These are phyloP conservation scores for Begonia peltatifolia DNA, from an alignment of 306 rosid genomes.

Conservation along the genomic window DNA sequence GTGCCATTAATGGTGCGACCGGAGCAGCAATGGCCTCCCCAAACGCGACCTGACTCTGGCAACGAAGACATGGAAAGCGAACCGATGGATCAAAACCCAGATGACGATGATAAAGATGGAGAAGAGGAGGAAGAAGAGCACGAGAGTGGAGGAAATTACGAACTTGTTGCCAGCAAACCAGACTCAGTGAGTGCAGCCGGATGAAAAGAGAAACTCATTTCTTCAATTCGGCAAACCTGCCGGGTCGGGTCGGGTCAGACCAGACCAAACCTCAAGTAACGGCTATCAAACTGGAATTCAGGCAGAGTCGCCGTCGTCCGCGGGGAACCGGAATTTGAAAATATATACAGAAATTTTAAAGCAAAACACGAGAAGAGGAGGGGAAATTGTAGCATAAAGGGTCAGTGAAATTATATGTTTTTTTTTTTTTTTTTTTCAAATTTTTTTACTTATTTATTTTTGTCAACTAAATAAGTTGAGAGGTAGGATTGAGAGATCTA, in stretches of 20 bases:
- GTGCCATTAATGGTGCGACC: conserved; percentile 73
- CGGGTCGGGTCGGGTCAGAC: background rate
- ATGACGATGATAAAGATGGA: conserved; percentile 17
- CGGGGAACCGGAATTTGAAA: background rate
- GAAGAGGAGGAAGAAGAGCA: conserved; percentile 34
- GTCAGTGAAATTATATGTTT: background rate
- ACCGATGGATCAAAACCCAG: conserved; percentile 11
- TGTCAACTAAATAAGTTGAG: background rate
- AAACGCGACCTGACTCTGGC: background rate
- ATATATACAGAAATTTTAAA: conserved; percentile 1
- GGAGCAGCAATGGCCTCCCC: conserved; percentile 73
- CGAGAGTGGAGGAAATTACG: conserved; percentile 25
- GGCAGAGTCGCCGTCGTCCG: background rate
- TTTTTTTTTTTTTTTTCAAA: background rate
- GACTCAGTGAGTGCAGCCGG: conserved; percentile 39
- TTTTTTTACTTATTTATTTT: background rate
- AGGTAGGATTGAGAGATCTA: background rate
- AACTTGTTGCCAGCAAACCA: conserved; percentile 33
- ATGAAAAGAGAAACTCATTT: conserved; percentile 32
- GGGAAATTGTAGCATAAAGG: background rate
- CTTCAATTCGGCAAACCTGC: conserved; percentile 6
- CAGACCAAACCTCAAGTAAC: no score
- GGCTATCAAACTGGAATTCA: conserved; percentile 5
- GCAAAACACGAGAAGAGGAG: background rate
- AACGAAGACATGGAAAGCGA: conserved; percentile 10